These are phyloP conservation scores for Teratosphaeria gauchensis DNA, from an alignment of 2,329 filamentous ascomycete species.

Conservation along the genomic window DNA sequence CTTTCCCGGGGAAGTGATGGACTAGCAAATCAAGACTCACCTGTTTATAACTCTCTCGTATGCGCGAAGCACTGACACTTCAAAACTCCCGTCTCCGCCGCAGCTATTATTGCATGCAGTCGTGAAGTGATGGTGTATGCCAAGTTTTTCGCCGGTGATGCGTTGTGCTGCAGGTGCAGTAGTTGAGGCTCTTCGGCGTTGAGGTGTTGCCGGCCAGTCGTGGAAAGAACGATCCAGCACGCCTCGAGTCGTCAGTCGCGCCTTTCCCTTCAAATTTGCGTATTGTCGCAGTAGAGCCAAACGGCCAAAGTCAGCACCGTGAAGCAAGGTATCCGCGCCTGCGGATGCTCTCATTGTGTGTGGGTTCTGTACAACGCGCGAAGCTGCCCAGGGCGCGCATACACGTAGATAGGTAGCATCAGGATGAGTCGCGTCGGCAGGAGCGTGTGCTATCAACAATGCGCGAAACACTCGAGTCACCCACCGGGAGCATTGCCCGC, in stretches of 20 bases:
- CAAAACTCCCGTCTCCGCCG: neutral
- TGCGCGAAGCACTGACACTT: neutral
- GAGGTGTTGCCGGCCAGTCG: neutral
- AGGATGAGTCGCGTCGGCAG: neutral
- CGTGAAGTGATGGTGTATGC: neutral
- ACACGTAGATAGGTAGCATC: neutral
- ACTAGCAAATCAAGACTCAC: constrained; percentile 1
- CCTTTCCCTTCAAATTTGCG: neutral
- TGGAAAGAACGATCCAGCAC: neutral
- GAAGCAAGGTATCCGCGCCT: neutral
- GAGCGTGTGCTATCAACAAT: neutral
- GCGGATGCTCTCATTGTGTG: neutral
- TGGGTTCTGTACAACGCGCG: neutral
- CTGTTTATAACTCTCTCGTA: neutral
- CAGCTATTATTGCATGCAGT: neutral
- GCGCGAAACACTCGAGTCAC: neutral
- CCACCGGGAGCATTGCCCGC: neutral
- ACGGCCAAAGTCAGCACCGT: neutral
- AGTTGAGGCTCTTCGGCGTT: neutral
- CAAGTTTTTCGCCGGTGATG: neutral
- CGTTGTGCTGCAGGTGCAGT: neutral
- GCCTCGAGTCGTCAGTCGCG: neutral
- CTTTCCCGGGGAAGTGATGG: neutral
- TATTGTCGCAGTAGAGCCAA: neutral
- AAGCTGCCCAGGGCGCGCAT: neutral